Percentiles rank a stretch among this genome's conserved stretches.
Evolutionary conservation across 768 basidiomycete species (phyloP).

Genomic region (Collybiopsis confluens): DNA sequence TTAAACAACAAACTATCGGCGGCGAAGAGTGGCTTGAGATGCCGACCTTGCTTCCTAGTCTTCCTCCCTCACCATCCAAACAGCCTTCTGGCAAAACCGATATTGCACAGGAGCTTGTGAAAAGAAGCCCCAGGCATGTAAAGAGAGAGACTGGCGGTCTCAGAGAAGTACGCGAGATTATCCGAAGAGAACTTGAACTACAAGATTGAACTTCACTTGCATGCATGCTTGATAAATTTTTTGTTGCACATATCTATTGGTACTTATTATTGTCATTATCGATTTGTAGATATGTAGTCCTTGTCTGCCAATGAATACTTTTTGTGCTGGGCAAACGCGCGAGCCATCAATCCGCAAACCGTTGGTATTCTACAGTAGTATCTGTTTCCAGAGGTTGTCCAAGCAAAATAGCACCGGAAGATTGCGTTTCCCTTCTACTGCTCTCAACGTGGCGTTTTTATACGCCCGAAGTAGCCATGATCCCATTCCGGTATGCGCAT

Average conservation of each 20-base stretch:
- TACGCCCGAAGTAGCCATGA: conserved; percentile 46
- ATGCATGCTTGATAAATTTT: conserved; percentile 18
- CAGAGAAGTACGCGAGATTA: conserved; percentile 77
- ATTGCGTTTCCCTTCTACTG: conserved; percentile 43
- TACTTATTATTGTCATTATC: not conserved
- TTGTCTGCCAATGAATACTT: not conserved
- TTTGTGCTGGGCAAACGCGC: not conserved
- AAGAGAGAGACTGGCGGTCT: conserved; percentile 70
- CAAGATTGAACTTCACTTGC: conserved; percentile 39
- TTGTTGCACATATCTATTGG: not conserved
- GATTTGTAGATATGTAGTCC: conserved; percentile 4
- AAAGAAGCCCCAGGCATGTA: conserved; percentile 69
- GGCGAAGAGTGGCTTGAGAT: conserved; percentile 59
- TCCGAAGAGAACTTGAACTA: conserved; percentile 72
- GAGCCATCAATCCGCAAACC: conserved; percentile 16
- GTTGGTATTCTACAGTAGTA: not conserved
- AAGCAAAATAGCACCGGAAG: conserved; percentile 40
- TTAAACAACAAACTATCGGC: conserved; percentile 57
- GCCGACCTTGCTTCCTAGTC: conserved; percentile 39
- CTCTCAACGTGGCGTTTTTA: conserved; percentile 36
- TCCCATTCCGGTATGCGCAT: conserved; percentile 41
- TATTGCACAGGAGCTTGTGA: conserved; percentile 57
- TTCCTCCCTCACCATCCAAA: conserved; percentile 25
- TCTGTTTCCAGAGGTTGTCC: conserved; percentile 40
- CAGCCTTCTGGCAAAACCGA: conserved; percentile 48